These are phyloP conservation scores for Nannizzia gypsea DNA, from an alignment of 2,329 filamentous ascomycete species.

Conservation along the genomic window DNA sequence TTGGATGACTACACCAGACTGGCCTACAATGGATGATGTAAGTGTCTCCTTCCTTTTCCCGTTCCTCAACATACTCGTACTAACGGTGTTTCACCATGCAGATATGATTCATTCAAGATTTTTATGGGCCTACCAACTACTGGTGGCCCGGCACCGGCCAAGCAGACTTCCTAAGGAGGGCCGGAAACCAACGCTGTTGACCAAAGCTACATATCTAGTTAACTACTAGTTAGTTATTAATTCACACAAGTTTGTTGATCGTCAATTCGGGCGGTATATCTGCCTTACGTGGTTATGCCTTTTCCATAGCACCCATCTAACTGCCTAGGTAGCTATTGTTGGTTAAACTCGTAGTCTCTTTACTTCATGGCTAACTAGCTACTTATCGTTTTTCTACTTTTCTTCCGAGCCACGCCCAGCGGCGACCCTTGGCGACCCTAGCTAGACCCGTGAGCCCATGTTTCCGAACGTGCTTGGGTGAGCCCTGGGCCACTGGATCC, in stretches of 20 bases:
- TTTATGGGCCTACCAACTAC: constrained; percentile 80
- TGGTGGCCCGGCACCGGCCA: constrained; percentile 49
- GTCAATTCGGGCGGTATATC: no score
- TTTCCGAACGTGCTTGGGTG: not conserved
- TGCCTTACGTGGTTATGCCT: no score
- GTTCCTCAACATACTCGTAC: not conserved
- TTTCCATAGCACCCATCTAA: no score
- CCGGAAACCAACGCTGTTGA: not conserved
- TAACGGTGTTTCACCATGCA: constrained; percentile 12
- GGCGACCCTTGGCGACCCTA: no score
- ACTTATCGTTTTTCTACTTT: no score
- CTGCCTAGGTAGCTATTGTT: no score
- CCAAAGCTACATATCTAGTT: no score
- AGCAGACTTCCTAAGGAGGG: constrained; percentile 24
- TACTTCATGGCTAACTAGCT: no score
- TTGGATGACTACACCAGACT: constrained; percentile 35
- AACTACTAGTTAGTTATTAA: no score
- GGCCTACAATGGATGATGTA: constrained; percentile 92
- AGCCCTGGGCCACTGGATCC: not conserved
- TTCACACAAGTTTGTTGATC: no score
- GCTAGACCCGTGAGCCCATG: not conserved
- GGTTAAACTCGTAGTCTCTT: no score
- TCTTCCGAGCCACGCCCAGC: no score
- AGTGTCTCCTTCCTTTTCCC: constrained; percentile 27
- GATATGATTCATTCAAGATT: constrained; percentile 70